These are phyloP conservation scores for Castanea sativa DNA, from an alignment of 306 rosid species.

Conservation along the genomic window DNA sequence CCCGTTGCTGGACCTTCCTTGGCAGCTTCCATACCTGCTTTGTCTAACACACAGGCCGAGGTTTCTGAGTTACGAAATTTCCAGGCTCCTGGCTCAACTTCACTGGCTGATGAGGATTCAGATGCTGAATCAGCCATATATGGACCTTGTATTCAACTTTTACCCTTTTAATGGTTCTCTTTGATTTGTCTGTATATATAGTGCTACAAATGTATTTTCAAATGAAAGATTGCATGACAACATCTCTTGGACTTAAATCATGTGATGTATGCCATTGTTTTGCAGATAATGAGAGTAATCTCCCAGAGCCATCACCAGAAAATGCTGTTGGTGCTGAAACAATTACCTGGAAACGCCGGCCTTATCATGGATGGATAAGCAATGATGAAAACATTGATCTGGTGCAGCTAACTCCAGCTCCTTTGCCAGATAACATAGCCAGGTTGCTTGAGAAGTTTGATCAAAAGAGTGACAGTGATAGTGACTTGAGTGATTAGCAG, in stretches of 20 bases:
- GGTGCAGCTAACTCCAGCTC: constrained; percentile 8
- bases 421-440: background rate
- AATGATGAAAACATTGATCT: constrained; percentile 14
- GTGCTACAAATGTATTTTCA: background rate
- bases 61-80: background rate
- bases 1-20: background rate
- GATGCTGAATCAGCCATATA: background rate
- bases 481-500: too few relatives aligned
- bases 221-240: background rate
- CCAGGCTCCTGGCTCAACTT: background rate
- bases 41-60: constrained; percentile 6
- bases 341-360: background rate
- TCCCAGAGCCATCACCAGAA: background rate
- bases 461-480: too few relatives aligned
- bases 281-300: background rate
- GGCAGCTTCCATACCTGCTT: background rate
- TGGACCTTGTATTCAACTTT: constrained; percentile 2
- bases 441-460: background rate
- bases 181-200: background rate
- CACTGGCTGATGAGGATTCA: background rate
- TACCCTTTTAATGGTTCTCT: background rate
- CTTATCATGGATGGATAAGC: constrained; percentile 31
- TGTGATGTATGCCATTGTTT: background rate
- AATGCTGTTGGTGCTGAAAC: background rate
- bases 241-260: background rate